Evolutionary conservation across 805 yeast genomes (phyloP).

Genomic region (Zygotorulaspora florentina): DNA sequence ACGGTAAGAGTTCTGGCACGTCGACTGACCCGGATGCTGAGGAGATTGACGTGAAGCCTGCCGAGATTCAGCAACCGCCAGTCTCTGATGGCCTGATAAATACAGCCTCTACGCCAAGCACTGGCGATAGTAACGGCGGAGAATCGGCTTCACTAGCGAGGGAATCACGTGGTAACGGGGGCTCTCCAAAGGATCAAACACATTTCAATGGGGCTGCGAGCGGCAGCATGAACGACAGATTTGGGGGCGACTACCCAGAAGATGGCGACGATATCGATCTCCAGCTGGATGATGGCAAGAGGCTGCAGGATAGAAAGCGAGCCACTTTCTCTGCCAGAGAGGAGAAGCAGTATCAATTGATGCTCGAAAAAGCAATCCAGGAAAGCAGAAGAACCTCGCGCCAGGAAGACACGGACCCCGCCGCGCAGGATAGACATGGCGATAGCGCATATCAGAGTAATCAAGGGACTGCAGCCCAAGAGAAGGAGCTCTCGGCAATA

Average conservation of each 20-base stretch:
- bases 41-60: background rate
- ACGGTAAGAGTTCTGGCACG: background rate
- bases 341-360: slow-evolving; percentile 42
- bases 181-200: background rate
- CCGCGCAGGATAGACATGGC: background rate
- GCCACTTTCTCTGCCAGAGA: slow-evolving; percentile 40
- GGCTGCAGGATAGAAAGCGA: slow-evolving; percentile 34
- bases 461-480: background rate
- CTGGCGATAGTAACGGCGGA: background rate
- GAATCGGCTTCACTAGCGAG: slow-evolving; percentile 4
- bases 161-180: slow-evolving; percentile 8
- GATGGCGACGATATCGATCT: slow-evolving; percentile 7
- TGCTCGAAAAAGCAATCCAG: slow-evolving; percentile 40
- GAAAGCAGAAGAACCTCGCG: slow-evolving; percentile 39
- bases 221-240: slow-evolving; percentile 6
- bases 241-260: slow-evolving; percentile 2
- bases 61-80: background rate
- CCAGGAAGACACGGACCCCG: slow-evolving; percentile 7
- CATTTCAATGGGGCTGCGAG: slow-evolving; percentile 1
- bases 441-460: background rate
- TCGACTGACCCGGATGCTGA: background rate
- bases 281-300: slow-evolving; percentile 23
- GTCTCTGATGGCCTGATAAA: background rate
- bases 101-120: background rate
- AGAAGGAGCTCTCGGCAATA: background rate